These are phyloP conservation scores for Chimonanthus salicifolius DNA, from an alignment of 164 flowering plant genomes.

Conservation along the genomic window DNA sequence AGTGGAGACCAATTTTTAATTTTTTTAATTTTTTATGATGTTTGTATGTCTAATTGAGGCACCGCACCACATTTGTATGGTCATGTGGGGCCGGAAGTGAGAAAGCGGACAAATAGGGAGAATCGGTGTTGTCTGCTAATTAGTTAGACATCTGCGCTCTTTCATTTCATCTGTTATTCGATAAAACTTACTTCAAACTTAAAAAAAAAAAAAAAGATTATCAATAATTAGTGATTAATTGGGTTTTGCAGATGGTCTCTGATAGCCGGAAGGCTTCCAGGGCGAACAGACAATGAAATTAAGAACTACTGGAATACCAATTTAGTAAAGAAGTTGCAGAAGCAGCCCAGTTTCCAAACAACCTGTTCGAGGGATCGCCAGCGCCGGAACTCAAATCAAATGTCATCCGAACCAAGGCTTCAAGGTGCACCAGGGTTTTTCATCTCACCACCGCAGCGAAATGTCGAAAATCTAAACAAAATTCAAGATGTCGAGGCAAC, in stretches of 20 bases:
- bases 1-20: too few species aligned
- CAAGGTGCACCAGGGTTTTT: background rate
- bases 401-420: conserved; percentile 12
- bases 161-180: too few species aligned
- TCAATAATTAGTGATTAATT: background rate
- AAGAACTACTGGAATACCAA: conserved; percentile 46
- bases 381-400: background rate
- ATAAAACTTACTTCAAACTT: too few species aligned
- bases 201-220: too few species aligned
- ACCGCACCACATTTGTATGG: too few species aligned
- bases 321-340: conserved; percentile 18
- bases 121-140: too few species aligned
- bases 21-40: too few species aligned
- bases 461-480: background rate
- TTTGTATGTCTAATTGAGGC: too few species aligned
- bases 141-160: too few species aligned
- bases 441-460: background rate
- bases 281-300: conserved; percentile 50
- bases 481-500: background rate
- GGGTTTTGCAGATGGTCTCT: conserved; percentile 32
- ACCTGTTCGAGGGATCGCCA: background rate
- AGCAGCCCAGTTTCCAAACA: background rate
- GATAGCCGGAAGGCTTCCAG: conserved; percentile 48
- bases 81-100: too few species aligned
- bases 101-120: too few species aligned